Evolutionary conservation across 176 grass and related monocot species (phyloP), one percentile per base, ranked within the genome.

Genomic region (Ampelocalamus luodianensis): DNA sequence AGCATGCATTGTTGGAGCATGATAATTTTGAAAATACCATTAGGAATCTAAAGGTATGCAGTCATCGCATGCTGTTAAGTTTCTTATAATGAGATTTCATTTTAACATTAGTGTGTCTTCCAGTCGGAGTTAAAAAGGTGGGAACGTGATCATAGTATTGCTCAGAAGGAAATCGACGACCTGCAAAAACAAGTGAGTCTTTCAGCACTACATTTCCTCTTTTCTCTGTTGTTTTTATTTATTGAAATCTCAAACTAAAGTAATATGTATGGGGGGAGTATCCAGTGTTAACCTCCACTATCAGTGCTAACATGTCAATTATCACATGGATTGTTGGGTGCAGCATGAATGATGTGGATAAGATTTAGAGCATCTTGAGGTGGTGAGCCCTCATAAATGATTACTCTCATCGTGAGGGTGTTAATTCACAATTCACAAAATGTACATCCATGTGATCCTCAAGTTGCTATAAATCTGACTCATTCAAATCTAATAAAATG

Each of bases 21-120:
- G 96, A 94, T 62, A 99, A 92, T 89, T 92, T 99, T 88, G 93
- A 99, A 77, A 94, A 84, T 67, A 89, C 71, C 39, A 94, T 96
- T 63, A 84, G 93, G 78, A 96, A 93, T 68, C 84, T 99, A 63
- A 96, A 94, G 96, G 96, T 95, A 91, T 66, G 46, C 29, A 50
- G 3, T 6, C 14, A 71, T 88, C 34, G 4, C 10, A 48, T 71
- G 39, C 13, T 39, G 61, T 85, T 83, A 59, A 42, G 26, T 88
- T 67, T 83, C 18, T 38, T 80, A 80, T 16, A 71, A 78, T 74
- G 13, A 49, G 18, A 29, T 78, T 86, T 44, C 87, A 29, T 78
- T 86, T 44, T 89, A 71, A 92, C 69, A 36, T 74, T 17, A 51
- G 48, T 27, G 17, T 72, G 56, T 86, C 18, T 89, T 95, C 60